These are phyloP conservation scores for Crithidia fasciculata DNA, from an alignment of 208 protist species.

Conservation along the genomic window DNA sequence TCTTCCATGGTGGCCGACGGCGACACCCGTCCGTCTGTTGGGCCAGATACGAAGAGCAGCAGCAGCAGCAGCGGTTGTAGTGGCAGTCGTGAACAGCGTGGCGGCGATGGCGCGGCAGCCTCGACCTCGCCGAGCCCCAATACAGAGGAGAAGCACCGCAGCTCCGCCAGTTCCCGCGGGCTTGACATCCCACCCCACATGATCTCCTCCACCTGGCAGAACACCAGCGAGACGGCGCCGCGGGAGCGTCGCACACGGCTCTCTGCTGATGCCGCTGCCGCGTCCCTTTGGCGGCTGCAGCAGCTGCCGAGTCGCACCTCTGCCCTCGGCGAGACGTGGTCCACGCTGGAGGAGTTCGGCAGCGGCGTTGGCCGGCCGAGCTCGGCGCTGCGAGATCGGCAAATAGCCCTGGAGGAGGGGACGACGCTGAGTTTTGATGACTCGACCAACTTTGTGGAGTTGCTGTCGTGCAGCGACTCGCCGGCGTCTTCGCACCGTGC, in stretches of 20 bases:
- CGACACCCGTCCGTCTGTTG: background rate
- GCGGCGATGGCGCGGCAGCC: background rate
- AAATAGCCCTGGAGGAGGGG: background rate
- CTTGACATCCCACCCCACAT: background rate
- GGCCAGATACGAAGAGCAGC: background rate
- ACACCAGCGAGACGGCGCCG: constrained; percentile 3
- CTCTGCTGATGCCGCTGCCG: background rate
- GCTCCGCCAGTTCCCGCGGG: background rate
- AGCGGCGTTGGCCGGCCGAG: constrained; percentile 5
- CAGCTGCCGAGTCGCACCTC: background rate
- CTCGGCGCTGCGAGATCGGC: background rate
- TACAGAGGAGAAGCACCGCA: constrained; percentile 12
- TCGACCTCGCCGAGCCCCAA: background rate
- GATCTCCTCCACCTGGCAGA: background rate
- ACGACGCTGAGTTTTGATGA: constrained; percentile 21
- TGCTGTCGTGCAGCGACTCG: constrained; percentile 33
- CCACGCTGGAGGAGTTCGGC: constrained; percentile 30
- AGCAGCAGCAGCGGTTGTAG: constrained; percentile 2
- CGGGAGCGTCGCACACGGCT: background rate
- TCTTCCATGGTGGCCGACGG: background rate
- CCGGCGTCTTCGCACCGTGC: constrained; percentile 6
- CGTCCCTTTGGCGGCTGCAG: constrained; percentile 5
- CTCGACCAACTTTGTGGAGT: constrained; percentile 22
- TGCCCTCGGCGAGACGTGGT: constrained; percentile 8
- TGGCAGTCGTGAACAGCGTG: background rate